Evolutionary conservation across 257 asterid species (phyloP).

Genomic region (Gardenia jasminoides): DNA sequence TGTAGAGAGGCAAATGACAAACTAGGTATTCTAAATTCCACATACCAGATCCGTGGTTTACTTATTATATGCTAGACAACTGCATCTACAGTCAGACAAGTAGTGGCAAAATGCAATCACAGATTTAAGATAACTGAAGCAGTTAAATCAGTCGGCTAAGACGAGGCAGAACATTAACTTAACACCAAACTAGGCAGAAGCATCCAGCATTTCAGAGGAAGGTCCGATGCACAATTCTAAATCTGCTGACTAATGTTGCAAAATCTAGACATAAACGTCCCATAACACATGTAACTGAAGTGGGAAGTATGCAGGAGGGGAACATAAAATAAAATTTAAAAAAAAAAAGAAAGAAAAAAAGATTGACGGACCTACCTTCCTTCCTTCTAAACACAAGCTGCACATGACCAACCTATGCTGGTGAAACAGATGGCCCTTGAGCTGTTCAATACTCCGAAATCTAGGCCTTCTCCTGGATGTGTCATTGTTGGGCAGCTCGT

Average conservation of each 20-base stretch:
- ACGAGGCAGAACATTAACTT: too few species aligned
- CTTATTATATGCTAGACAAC: too few species aligned
- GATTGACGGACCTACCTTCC: slow-evolving; percentile 53
- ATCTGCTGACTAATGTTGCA: neutral
- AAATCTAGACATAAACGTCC: too few species aligned
- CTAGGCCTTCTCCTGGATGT: slow-evolving; percentile 56
- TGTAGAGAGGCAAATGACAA: too few species aligned
- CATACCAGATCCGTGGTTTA: too few species aligned
- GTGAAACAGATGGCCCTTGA: slow-evolving; percentile 82
- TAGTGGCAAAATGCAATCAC: too few species aligned
- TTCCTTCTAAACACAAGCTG: slow-evolving; percentile 95
- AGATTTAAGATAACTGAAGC: too few species aligned
- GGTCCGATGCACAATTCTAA: neutral
- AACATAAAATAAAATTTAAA: neutral
- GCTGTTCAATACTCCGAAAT: slow-evolving; percentile 84
- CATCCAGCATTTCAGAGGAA: neutral
- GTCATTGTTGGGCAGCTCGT: slow-evolving; percentile 41
- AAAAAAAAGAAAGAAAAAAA: neutral
- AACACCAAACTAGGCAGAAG: neutral
- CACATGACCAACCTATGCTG: slow-evolving; percentile 84
- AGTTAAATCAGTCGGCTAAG: too few species aligned
- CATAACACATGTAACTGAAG: neutral
- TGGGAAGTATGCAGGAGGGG: neutral
- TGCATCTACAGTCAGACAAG: too few species aligned
- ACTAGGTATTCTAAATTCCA: too few species aligned